Evolutionary conservation across 2,329 filamentous ascomycete species (phyloP).

Genomic region (Lecanoromycetidae sp.): DNA sequence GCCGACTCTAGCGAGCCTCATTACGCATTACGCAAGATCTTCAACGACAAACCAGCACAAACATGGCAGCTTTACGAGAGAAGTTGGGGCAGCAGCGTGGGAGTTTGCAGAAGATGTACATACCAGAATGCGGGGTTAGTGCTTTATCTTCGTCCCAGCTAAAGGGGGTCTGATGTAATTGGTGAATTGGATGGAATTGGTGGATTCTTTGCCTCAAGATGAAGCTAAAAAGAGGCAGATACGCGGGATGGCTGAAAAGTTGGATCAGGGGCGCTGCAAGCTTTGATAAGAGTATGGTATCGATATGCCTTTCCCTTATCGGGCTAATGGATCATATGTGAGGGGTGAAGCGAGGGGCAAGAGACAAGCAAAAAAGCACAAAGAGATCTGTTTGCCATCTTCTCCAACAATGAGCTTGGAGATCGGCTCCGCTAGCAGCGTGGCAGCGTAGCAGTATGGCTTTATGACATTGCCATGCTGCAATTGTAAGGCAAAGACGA

Average conservation of each 20-base stretch:
- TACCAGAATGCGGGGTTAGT: too few species aligned
- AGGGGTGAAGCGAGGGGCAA: not conserved
- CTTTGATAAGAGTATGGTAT: not conserved
- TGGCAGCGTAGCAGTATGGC: too few species aligned
- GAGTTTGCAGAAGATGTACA: not conserved
- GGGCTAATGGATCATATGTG: not conserved
- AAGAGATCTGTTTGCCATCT: not conserved
- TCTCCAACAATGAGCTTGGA: too few species aligned
- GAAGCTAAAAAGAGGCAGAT: constrained; percentile 3
- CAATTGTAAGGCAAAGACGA: too few species aligned
- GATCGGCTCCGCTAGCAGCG: too few species aligned
- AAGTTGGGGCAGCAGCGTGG: not conserved
- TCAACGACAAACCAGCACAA: not conserved
- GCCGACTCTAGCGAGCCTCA: constrained; percentile 4
- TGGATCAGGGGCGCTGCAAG: not conserved
- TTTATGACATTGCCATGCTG: too few species aligned
- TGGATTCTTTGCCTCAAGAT: not conserved
- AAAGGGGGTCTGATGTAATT: too few species aligned
- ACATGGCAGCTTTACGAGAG: constrained; percentile 1
- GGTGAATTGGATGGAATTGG: not conserved
- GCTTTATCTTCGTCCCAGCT: too few species aligned
- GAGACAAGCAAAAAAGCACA: not conserved
- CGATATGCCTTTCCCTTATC: constrained; percentile 3
- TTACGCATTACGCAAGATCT: constrained; percentile 4
- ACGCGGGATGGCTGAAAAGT: not conserved